Base-by-base conservation (phyloP, 176 grass and related monocot species). In the Cocos nucifera region DNA sequence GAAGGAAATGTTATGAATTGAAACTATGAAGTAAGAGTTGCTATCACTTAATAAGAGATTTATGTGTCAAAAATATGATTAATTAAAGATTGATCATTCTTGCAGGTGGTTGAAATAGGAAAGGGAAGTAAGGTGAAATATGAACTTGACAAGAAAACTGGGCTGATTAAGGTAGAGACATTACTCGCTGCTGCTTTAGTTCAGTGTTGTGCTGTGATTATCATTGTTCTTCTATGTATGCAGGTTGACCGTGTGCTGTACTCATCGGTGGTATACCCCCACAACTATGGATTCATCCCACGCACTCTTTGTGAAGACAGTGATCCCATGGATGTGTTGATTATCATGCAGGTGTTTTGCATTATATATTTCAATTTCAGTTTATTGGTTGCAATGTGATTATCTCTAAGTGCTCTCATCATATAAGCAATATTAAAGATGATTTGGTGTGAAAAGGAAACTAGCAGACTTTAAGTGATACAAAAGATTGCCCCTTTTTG, bases 111-210 rank as follows among this genome's bases (percentile, higher is more conserved):
- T 49, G 93, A 97, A 66, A 91, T 97, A 17, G 84, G 81, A 32
- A 91, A 80, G 70, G 93, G 93, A 69, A 88, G 81, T 79, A 97
- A 97, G 62, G 87, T 97, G 50, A 97, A 97, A 60, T 97, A 97
- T 61, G 93, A 97, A 72, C 81, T 97, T 69, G 87, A 97, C 81
- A 97, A 97, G 73, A 97, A 91, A 85, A 97, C 87, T 54, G 93
- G 87, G 35, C 70, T 97, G 60, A 97, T 97, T 59, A 88, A 83
- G 87, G 92, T 96, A 66, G 35, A 0, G 1, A 58, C n/a, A 25
- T 21, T 16, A 23, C 19, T 12, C 21, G 0, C 48, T 64, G 6
- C 54, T 61, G 0, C 21, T 10, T 22, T 30, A n/a, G 19, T 22
- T 1, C 51, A 15, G 25, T 64, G 65, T 25, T 58, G 2, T 2